These are phyloP conservation scores for Medicago arabica DNA, from an alignment of 306 rosid species.

Conservation along the genomic window DNA sequence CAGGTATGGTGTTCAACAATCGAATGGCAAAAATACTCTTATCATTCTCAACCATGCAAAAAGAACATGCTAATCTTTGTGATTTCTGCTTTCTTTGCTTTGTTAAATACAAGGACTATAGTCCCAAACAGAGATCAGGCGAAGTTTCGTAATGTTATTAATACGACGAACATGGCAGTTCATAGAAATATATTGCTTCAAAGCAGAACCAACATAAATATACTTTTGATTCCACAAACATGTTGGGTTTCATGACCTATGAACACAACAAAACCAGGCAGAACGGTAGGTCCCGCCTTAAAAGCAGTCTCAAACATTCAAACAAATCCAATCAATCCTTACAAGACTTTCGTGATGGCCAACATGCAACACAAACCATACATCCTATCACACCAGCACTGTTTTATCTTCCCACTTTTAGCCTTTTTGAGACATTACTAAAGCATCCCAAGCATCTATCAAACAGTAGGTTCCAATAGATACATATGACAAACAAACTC, in stretches of 20 bases:
- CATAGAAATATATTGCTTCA: conserved; percentile 19
- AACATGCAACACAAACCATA: conserved; percentile 55
- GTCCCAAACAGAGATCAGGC: background rate
- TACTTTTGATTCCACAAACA: conserved; percentile 47
- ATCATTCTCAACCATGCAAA: background rate
- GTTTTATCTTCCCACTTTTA: conserved; percentile 44
- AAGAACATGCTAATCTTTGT: background rate
- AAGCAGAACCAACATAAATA: conserved; percentile 38
- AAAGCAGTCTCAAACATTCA: conserved; percentile 56
- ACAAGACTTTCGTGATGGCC: conserved; percentile 60
- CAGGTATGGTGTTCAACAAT: background rate
- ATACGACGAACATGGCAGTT: background rate
- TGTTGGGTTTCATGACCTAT: conserved; percentile 47
- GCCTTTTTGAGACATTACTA: conserved; percentile 57
- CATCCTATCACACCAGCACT: conserved; percentile 63
- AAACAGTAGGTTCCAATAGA: conserved; percentile 56
- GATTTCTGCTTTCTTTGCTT: background rate
- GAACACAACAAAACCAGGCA: conserved; percentile 47
- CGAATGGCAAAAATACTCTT: background rate
- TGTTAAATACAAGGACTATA: background rate
- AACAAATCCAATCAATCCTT: conserved; percentile 64
- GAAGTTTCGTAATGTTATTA: conserved; percentile 8
- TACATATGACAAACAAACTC: background rate
- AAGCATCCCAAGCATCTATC: conserved; percentile 58
- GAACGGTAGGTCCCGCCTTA: conserved; percentile 53